Evolutionary conservation across 2,329 filamentous ascomycete genomes (phyloP).

Genomic region (Cercospora beticola): DNA sequence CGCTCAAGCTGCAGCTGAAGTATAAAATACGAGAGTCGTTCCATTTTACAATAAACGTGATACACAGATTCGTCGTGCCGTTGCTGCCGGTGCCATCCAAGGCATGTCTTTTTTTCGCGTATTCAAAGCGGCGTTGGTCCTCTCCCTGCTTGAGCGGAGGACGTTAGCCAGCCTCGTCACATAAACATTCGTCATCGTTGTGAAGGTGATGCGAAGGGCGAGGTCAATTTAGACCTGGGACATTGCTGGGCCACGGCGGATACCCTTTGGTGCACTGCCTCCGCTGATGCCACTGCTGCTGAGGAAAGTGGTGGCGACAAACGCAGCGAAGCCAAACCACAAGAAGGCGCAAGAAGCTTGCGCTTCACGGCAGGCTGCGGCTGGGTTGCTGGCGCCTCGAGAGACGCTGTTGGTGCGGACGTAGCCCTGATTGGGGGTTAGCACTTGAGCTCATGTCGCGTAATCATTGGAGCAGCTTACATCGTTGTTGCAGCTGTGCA

Average conservation of each 20-base stretch:
- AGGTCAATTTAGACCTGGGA: constrained; percentile 53
- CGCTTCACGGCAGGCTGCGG: constrained; percentile 70
- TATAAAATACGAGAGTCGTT: constrained; percentile 14
- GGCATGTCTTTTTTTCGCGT: background rate
- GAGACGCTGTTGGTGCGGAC: constrained; percentile 43
- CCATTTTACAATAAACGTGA: background rate
- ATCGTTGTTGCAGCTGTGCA: constrained; percentile 64
- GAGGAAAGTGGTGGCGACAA: constrained; percentile 55
- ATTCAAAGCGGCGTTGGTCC: background rate
- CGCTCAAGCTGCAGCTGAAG: background rate
- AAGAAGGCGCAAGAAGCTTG: constrained; percentile 74
- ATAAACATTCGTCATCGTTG: constrained; percentile 1
- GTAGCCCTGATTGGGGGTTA: constrained; percentile 36
- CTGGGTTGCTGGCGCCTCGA: constrained; percentile 49
- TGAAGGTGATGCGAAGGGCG: background rate
- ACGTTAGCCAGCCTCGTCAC: constrained; percentile 7
- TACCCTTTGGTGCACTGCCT: constrained; percentile 48
- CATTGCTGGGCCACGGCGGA: constrained; percentile 53
- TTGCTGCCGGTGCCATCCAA: background rate
- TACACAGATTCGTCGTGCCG: constrained; percentile 6
- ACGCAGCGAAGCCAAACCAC: constrained; percentile 72
- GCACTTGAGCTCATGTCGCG: background rate
- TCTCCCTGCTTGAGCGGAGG: background rate
- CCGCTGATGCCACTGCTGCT: constrained; percentile 57
- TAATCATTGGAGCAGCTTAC: constrained; percentile 44